Base-by-base conservation (phyloP, 2,329 filamentous ascomycete species). In the Ceratocystis alfenasii region DNA sequence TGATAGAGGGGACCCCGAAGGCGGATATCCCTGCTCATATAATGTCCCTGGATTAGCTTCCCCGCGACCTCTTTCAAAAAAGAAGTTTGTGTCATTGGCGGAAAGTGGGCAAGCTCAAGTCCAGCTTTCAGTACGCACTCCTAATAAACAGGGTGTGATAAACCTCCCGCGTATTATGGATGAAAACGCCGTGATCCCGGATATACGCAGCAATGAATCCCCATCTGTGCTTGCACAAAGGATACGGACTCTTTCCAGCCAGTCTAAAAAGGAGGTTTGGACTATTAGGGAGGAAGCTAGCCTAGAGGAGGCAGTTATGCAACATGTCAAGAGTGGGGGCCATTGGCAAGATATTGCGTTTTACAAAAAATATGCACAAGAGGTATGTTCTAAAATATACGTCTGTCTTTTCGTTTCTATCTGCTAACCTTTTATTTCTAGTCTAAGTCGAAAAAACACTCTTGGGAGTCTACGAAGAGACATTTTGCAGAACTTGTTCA, bases 321-420 rank as follows among this genome's bases (percentile, higher is more conserved):
- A 46, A 12, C 50, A 46, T 68, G 67, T 67, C 61, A 61, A 70
- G 65, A 48, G 25, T 25, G 69, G 69, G 1, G 66, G 65, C 10
- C 60, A 66, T 61, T 69, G 69, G 69, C 63, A 67, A 25, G 63
- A 66, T 44, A 65, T 60, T n/a, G 20, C 46, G 2, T 45, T 68
- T 3, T 69, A 69, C 44, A 61, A 69, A 60, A 63, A 59, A 17
- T 36, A 66, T 25, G 62, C 68, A 22, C 46, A 65, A 48, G 17
- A 60, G 62, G 67, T 68, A 65, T n/a, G 8, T 10, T 48, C 36
- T n/a, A 55, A 7, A 65, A 50, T 12, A n/a, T 15, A 2, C 12
- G 8, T 1, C 5, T 20, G 4, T 17, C 17, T 10, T n/a, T 46
- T 6, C 2, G 62, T 48, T 10, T 25, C 17, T 6, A 36, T 33